Conservation (phyloP, 2,329 filamentous ascomycete genomes). For the Parascedosporium putredinis region DNA sequence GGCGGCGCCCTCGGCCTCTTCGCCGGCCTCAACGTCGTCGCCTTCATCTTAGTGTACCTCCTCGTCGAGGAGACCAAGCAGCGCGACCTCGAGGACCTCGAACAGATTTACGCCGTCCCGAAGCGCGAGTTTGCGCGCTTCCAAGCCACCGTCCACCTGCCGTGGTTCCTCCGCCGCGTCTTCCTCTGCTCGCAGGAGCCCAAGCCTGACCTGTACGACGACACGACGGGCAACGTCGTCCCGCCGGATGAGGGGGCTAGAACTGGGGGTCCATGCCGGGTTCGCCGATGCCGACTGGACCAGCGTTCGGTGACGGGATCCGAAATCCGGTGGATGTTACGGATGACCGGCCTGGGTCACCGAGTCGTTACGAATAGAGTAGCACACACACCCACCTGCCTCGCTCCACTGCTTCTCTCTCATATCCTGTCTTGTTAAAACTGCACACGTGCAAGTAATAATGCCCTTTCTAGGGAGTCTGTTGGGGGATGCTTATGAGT, state of each 20-base stretch:
- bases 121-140: constrained; percentile 22
- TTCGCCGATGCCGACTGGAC: neutral
- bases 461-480: too few species aligned
- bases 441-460: too few species aligned
- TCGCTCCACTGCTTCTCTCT: too few species aligned
- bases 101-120: constrained; percentile 25
- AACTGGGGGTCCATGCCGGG: neutral
- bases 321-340: neutral
- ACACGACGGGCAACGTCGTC: neutral
- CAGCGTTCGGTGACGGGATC: neutral
- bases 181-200: neutral
- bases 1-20: constrained; percentile 33
- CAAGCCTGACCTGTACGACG: constrained; percentile 6
- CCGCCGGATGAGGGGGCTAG: neutral
- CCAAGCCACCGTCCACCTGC: constrained; percentile 19
- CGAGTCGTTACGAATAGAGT: neutral
- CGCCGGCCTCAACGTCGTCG: constrained; percentile 33
- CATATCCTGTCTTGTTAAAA: too few species aligned
- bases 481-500: too few species aligned
- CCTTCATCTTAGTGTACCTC: constrained; percentile 33
- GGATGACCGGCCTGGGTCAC: neutral
- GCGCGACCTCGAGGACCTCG: constrained; percentile 28
- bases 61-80: constrained; percentile 32
- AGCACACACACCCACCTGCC: too few species aligned
- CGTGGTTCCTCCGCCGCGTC: constrained; percentile 23